phyloP scores from a whole-genome alignment of 2,329 filamentous ascomycete species.

The Fusarium dlaminii region DNA sequence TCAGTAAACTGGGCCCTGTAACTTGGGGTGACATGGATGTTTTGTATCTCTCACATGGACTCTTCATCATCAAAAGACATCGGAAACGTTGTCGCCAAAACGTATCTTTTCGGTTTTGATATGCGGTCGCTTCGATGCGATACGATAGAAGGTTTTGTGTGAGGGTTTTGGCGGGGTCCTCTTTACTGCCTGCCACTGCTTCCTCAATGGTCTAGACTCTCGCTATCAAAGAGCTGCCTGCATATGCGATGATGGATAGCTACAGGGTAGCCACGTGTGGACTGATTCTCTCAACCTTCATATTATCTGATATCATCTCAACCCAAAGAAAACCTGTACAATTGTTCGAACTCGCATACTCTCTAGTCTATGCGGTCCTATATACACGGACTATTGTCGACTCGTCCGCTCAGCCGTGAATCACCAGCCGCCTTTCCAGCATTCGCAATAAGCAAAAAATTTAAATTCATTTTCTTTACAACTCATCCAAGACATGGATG shows the following conservation, averaged over 20 bases:
- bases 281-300: not conserved
- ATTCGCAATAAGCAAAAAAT: constrained; percentile 23
- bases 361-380: constrained; percentile 46
- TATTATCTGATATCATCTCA: constrained; percentile 15
- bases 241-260: not conserved
- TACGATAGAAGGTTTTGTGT: constrained; percentile 17
- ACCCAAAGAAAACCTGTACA: constrained; percentile 44
- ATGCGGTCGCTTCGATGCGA: not conserved
- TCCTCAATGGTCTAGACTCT: constrained; percentile 12
- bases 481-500: constrained; percentile 89
- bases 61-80: constrained; percentile 57
- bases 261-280: constrained; percentile 28
- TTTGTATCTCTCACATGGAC: constrained; percentile 51
- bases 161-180: constrained; percentile 29
- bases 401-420: constrained; percentile 30
- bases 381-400: constrained; percentile 43
- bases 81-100: constrained; percentile 10
- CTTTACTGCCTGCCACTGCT: not conserved
- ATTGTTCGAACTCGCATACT: constrained; percentile 43
- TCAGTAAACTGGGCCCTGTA: constrained; percentile 8
- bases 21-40: not conserved
- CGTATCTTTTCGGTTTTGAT: not conserved
- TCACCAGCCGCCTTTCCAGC: constrained; percentile 23
- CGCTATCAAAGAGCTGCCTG: not conserved
- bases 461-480: constrained; percentile 61